phyloP scores from a whole-genome alignment of 768 basidiomycete genomes.

The Fibroporia radiculosa region DNA sequence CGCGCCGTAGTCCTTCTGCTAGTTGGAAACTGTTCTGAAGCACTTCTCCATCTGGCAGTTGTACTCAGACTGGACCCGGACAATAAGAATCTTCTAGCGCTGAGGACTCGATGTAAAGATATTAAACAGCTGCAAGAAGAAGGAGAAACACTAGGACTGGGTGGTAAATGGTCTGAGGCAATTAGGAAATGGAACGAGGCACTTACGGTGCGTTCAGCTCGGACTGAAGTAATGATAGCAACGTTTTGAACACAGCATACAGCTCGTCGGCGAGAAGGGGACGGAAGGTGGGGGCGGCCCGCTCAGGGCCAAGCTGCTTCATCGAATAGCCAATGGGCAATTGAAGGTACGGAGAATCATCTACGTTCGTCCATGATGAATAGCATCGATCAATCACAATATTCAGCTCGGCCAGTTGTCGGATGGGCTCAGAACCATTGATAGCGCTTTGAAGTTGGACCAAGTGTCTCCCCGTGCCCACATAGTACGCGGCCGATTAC shows the following conservation, averaged over 20 bases:
- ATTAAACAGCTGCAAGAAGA: slow-evolving; percentile 74
- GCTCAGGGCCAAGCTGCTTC: slow-evolving; percentile 66
- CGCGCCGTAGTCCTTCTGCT: slow-evolving; percentile 74
- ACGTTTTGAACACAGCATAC: neutral
- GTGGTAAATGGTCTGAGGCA: slow-evolving; percentile 47
- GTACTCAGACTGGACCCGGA: slow-evolving; percentile 73
- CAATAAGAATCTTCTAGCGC: slow-evolving; percentile 50
- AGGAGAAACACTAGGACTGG: slow-evolving; percentile 66
- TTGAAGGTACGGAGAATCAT: slow-evolving; percentile 44
- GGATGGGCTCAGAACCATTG: slow-evolving; percentile 61
- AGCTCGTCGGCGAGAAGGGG: slow-evolving; percentile 55
- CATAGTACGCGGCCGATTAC: slow-evolving; percentile 71
- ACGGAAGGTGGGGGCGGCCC: slow-evolving; percentile 73
- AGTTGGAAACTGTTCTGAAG: slow-evolving; percentile 54
- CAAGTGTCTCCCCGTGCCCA: slow-evolving; percentile 71
- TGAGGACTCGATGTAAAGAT: slow-evolving; percentile 65
- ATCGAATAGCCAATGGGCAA: slow-evolving; percentile 71
- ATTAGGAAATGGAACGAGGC: slow-evolving; percentile 58
- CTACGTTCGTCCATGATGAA: neutral
- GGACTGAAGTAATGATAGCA: neutral
- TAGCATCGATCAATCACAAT: neutral
- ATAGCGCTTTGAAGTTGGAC: slow-evolving; percentile 49
- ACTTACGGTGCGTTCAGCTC: slow-evolving; percentile 39
- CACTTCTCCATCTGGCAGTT: slow-evolving; percentile 55
- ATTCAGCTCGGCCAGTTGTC: slow-evolving; percentile 49